Base-by-base conservation (phyloP, 1,284 basidiomycete genomes). In the Microbotryum intermedium region DNA sequence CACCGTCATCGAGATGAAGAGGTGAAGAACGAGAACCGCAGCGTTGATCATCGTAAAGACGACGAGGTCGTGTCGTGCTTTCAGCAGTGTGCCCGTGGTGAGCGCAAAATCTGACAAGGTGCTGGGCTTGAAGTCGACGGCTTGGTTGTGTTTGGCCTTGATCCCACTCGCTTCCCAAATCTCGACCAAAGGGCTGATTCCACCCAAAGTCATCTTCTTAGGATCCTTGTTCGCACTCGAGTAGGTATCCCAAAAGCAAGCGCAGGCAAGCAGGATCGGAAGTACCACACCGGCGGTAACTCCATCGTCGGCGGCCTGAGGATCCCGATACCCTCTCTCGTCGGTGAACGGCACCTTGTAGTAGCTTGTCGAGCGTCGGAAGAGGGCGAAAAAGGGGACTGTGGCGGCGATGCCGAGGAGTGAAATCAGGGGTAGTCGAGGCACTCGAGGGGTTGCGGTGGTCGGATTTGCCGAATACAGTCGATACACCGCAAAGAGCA, bases 31-130 rank as follows among this genome's bases (percentile, higher is more conserved):
- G 8, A 76, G 59, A 21, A 69, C 60, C 23, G 68, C 62, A 2
- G 74, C 64, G 58, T 76, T 76, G 53, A 72, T 68, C 26, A 70
- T 66, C 44, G 74, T 77, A 60, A 74, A 71, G 23, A 74, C 65
- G 18, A 76, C 63, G 48, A 74, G 65, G 47, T 66, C 72, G 61
- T 74, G 60, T 44, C 75, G 68, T 34, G 74, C 66, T 46, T 61
- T 20, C 58, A 71, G 55, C 60, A 74, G 61, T 44, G 64, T 55
- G 59, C 67, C n/a, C 62, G 59, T 30, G 60, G 67, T 43, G 55
- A 67, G 56, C 63, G 58, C 52, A 61, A 58, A 45, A 54, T 63
- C 49, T 63, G 71, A 51, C 67, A 69, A 26, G 7, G 26, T 3
- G 7, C 28, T 7, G 23, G 28, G n/a, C n/a, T 39, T 39, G 34